These are phyloP conservation scores for Sechiopsis laciniata DNA, from an alignment of 306 rosid genomes.

Conservation along the genomic window DNA sequence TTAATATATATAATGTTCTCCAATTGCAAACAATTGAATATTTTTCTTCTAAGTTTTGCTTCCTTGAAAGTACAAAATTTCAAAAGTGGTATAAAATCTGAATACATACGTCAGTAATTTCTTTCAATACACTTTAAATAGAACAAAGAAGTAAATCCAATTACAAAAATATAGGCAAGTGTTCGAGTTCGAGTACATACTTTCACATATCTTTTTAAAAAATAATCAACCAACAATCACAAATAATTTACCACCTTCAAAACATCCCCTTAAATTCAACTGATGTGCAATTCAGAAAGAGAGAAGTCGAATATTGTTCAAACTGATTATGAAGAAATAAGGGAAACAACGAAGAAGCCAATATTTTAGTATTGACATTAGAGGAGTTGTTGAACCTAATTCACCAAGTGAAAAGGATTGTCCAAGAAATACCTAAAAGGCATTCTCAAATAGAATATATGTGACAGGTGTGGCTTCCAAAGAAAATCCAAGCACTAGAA, in stretches of 20 bases:
- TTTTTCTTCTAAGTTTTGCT: no score
- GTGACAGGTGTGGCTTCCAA: neutral
- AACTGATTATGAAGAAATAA: neutral
- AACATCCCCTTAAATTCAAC: neutral
- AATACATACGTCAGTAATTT: no score
- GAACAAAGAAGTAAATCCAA: neutral
- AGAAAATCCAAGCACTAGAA: neutral
- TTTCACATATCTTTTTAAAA: no score
- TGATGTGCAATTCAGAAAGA: neutral
- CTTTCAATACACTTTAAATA: neutral
- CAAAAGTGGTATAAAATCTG: no score
- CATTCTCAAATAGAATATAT: no score
- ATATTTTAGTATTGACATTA: neutral
- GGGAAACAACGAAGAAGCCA: neutral
- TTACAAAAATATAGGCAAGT: neutral
- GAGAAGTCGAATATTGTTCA: neutral
- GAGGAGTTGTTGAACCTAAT: slow-evolving; percentile 20
- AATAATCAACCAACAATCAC: no score
- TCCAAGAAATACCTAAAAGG: no score
- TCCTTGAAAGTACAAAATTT: no score
- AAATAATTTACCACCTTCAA: no score
- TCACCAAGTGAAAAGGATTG: neutral
- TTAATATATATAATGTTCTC: no score
- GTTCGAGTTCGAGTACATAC: no score
- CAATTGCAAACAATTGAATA: no score